Evolutionary conservation across 2,329 filamentous ascomycete species (phyloP), one percentile per base, ranked within the genome.

Genomic region (Lasiodiplodia theobromae): DNA sequence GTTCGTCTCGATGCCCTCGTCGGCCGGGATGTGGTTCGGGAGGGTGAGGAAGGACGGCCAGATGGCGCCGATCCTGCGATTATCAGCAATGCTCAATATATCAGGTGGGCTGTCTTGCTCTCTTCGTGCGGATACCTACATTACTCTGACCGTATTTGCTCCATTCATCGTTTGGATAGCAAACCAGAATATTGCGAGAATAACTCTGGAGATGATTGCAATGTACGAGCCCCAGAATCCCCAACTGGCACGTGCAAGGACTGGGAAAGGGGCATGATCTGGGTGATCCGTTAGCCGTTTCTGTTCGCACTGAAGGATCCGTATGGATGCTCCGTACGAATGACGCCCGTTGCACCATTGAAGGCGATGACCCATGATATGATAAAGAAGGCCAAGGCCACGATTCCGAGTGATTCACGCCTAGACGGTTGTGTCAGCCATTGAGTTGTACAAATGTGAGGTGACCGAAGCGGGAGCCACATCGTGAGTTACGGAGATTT

Each of bases 101-200:
- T 18, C 4, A n/a, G 34, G 4, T 4, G 2, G 6, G n/a, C n/a
- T 21, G 34, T 16, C 52, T 21, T 51, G 53, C 14, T 56, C 31
- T 23, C 14, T 25, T 37, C 3, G n/a, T 10, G 23, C n/a, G 54
- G 40, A 25, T 12, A 7, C 56, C 38, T 40, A 68, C 77, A 86
- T 86, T 53, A 84, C 83, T 4, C 79, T 78, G 10, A 87, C 80
- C 0, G 82, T 81, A 68, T 86, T 86, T 0, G 85, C 88, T 0
- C 89, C 89, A 71, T 89, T 89, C 69, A 88, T 87, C 51, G 86
- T 87, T 71, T 91, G 88, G 57, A 91, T 89, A 0, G 88, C 88
- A 66, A 91, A 87, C 90, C 86, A 88, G 76, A 88, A 87, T 21
- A 87, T 75, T 5, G 86, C 86, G 3, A 88, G 82, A 68, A 88